These are phyloP conservation scores for Phaeosphaeria sp. DNA, from an alignment of 2,329 filamentous ascomycete genomes.

Conservation along the genomic window DNA sequence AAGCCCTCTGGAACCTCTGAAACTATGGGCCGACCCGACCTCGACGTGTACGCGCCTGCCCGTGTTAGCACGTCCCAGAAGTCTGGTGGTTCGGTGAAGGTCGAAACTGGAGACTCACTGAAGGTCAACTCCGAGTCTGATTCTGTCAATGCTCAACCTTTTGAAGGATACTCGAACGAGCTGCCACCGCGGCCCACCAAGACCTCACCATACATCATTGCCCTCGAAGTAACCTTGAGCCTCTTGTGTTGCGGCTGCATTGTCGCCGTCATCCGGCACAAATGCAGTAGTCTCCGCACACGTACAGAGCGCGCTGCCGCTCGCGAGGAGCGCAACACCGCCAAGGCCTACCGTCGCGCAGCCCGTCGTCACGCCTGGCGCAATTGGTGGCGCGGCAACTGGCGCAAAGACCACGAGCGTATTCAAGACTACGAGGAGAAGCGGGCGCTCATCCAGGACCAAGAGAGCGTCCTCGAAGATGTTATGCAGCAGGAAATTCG, in stretches of 20 bases:
- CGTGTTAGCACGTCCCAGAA: slow-evolving; percentile 21
- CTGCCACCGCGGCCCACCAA: slow-evolving; percentile 32
- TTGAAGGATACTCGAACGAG: slow-evolving; percentile 17
- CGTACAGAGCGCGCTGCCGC: slow-evolving; percentile 61
- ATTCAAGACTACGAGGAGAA: slow-evolving; percentile 60
- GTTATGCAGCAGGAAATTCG: slow-evolving; percentile 55
- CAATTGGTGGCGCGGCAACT: slow-evolving; percentile 57
- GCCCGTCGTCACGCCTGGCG: slow-evolving; percentile 60
- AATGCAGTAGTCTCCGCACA: slow-evolving; percentile 58
- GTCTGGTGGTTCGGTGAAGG: slow-evolving; percentile 21
- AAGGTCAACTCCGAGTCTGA: neutral
- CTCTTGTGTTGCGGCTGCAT: slow-evolving; percentile 54
- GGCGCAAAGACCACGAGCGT: slow-evolving; percentile 38
- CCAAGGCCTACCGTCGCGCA: slow-evolving; percentile 60
- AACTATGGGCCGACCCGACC: slow-evolving; percentile 35
- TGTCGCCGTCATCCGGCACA: slow-evolving; percentile 53
- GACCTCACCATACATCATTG: slow-evolving; percentile 44
- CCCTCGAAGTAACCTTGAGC: slow-evolving; percentile 53
- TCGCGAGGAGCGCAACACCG: slow-evolving; percentile 61
- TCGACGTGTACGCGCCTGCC: slow-evolving; percentile 25
- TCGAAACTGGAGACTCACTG: slow-evolving; percentile 1
- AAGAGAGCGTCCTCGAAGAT: slow-evolving; percentile 55
- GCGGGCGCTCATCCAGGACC: slow-evolving; percentile 54
- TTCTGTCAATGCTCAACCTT: slow-evolving; percentile 17
- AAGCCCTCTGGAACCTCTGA: slow-evolving; percentile 13